A percentile compares a stretch with the other conserved stretches of the same genome.
Evolutionary conservation across 2,329 filamentous ascomycete genomes (phyloP).

Genomic region (Fusarium goolgardi): DNA sequence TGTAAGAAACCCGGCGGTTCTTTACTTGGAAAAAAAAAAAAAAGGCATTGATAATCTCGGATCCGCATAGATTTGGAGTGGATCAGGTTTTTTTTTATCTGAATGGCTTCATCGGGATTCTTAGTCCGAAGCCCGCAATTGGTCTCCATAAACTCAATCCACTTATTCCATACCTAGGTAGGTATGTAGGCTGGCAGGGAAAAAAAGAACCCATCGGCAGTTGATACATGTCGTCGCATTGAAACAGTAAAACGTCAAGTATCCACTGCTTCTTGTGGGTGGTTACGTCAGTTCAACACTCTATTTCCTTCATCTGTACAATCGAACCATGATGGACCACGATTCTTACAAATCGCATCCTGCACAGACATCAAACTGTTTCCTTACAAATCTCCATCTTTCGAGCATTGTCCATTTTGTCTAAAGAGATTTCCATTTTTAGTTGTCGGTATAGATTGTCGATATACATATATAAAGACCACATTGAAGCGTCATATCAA

Average conservation of each 20-base stretch:
- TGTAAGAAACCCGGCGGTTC: constrained; percentile 10
- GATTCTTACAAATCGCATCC: constrained; percentile 33
- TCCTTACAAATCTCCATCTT: constrained; percentile 25
- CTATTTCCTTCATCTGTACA: background rate
- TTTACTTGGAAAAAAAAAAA: background rate
- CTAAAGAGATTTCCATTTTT: constrained; percentile 3
- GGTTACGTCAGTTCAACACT: constrained; percentile 32
- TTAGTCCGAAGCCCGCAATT: constrained; percentile 31
- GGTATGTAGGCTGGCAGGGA: too few species aligned
- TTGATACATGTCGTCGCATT: constrained; percentile 1
- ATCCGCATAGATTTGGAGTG: constrained; percentile 8
- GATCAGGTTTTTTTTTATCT: background rate
- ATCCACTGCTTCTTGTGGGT: constrained; percentile 4
- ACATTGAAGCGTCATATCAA: background rate
- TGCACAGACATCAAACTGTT: constrained; percentile 18
- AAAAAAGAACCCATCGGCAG: constrained; percentile 8
- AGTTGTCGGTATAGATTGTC: background rate
- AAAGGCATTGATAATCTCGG: constrained; percentile 29
- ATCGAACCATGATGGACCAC: background rate
- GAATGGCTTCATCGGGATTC: constrained; percentile 27
- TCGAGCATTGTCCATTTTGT: background rate
- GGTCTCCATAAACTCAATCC: background rate
- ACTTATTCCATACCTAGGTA: background rate
- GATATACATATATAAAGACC: constrained; percentile 25
- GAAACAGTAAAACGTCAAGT: constrained; percentile 21